Percentiles rank a stretch among this genome's conserved stretches.
Conservation (phyloP, 139 green algal species). For the Closterium sp. region DNA sequence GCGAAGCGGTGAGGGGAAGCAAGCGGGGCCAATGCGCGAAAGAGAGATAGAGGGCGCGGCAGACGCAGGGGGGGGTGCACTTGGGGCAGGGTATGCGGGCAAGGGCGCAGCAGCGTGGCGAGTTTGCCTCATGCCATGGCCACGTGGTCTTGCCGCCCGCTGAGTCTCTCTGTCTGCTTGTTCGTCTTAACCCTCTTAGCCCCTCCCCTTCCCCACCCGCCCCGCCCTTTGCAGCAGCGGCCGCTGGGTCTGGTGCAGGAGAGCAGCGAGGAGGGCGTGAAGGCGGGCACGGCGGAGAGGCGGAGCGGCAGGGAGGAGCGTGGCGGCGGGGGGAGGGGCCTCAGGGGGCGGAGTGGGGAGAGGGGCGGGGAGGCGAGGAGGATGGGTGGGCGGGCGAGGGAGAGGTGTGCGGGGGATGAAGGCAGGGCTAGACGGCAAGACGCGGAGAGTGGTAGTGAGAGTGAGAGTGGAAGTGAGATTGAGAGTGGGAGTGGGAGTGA, state of each 20-base stretch:
- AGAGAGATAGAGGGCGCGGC: too few relatives aligned
- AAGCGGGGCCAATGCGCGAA: too few relatives aligned
- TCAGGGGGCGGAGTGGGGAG: background rate
- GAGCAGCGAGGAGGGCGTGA: background rate
- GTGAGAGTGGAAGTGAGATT: background rate
- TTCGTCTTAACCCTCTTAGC: too few relatives aligned
- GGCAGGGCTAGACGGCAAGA: background rate
- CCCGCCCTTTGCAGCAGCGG: background rate
- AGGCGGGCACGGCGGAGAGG: background rate
- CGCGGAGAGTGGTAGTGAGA: background rate
- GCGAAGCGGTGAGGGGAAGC: too few relatives aligned
- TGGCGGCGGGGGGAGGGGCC: background rate
- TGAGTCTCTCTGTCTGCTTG: too few relatives aligned
- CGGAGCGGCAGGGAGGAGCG: too few relatives aligned
- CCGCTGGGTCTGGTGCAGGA: background rate
- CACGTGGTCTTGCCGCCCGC: too few relatives aligned
- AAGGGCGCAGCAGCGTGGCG: too few relatives aligned
- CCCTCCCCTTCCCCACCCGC: too few relatives aligned
- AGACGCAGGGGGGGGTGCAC: too few relatives aligned
- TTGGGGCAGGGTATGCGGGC: too few relatives aligned
- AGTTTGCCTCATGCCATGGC: too few relatives aligned
- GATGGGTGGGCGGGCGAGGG: background rate
- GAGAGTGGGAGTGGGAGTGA: background rate
- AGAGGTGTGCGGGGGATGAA: background rate
- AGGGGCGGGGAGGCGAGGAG: background rate